Base-by-base conservation (phyloP, 164 flowering plant genomes). In the Euptelea pleiosperma region DNA sequence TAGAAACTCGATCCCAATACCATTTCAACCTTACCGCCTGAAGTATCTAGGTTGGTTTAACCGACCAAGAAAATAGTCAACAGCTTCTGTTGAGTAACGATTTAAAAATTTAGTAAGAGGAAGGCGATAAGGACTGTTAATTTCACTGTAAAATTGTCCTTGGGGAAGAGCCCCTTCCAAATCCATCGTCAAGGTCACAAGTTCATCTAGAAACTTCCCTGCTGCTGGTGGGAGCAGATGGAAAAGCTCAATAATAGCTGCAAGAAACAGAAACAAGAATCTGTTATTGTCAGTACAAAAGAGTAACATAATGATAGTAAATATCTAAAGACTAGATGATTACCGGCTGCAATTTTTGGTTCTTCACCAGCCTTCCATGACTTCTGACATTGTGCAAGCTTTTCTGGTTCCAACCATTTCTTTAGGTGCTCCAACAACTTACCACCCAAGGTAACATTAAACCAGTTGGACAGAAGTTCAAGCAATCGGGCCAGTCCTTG, bases 311-410 rank as follows among this genome's bases (percentile, higher is more conserved):
- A 12, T 14, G 2, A 6, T 1, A 30, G 10, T 12, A 61, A 48
- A 35, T 8, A 24, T 10, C 15, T 11, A 41, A 34, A 55, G 12
- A 35, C 16, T 34, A 50, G 8, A 74, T 48, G 18, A 58, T 39
- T 61, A 91, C 99, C 99, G 55, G 99, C 95, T 24, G 99, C 99
- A 76, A 94, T 86, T 75, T 91, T 91, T 54, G 99, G 99, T 68
- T 91, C 99, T 68, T 94, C 99, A 36, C 99, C 99, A 71, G 96
- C 78, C 69, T 94, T 94, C 99, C 99, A 94, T 26, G 91, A 75
- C 67, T 91, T 94, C 71, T 88, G 96, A 61, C 77, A 71, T 68
- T 80, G 91, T n/a, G 95, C 90, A 69, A 94, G 98, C 66, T 94
- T 94, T 58, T 94, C 99, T n/a, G 99, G 99, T 65, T 94, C 99